These are phyloP conservation scores for Solanum gracilifrons DNA, from an alignment of 257 asterid species.

Conservation along the genomic window DNA sequence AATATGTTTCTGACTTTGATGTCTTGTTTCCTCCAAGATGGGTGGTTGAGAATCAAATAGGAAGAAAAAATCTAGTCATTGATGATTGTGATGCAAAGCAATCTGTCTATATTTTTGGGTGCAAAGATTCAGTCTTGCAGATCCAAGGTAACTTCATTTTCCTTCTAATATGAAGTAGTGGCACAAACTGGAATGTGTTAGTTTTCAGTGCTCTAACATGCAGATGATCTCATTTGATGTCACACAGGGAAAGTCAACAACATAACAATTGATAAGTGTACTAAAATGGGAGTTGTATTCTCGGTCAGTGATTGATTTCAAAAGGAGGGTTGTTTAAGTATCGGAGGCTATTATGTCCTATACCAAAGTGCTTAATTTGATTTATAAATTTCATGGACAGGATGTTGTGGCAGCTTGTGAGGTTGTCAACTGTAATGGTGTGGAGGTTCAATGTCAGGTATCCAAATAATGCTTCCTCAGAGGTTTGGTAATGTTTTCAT, in stretches of 20 bases:
- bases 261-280: constrained; percentile 94
- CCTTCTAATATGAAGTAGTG: not conserved
- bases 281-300: constrained; percentile 92
- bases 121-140: constrained; percentile 89
- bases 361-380: not conserved
- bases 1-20: not conserved
- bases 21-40: constrained; percentile 45
- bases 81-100: constrained; percentile 92
- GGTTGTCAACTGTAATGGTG: constrained; percentile 73
- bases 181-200: not conserved
- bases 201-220: not conserved
- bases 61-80: constrained; percentile 65
- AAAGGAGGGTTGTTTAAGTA: not conserved
- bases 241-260: constrained; percentile 91
- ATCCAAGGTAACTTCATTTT: constrained; percentile 56
- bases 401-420: constrained; percentile 99
- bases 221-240: not conserved
- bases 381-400: constrained; percentile 25
- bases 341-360: not conserved
- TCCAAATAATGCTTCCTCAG: not conserved
- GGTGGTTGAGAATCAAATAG: constrained; percentile 97
- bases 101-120: constrained; percentile 83
- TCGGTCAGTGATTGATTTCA: constrained; percentile 37
- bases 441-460: constrained; percentile 98
- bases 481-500: not conserved